A percentile compares a stretch with the other conserved stretches of the same genome.
Evolutionary conservation across 108 stramenopile species (phyloP).

Genomic region (Cyclotella cryptica): DNA sequence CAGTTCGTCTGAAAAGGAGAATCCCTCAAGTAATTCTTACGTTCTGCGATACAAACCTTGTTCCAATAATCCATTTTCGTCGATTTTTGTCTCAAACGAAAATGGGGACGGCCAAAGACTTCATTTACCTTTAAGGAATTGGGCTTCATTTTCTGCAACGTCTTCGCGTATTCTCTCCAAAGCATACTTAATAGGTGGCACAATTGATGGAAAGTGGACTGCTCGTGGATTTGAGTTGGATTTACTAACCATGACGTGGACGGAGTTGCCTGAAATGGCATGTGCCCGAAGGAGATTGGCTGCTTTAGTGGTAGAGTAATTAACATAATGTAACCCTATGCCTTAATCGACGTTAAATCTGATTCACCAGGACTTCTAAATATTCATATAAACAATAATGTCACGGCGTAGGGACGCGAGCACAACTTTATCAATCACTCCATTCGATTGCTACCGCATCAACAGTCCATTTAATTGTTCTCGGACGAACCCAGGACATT

Average conservation of each 20-base stretch:
- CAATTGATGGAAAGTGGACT: conserved; percentile 50
- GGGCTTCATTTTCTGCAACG: conserved; percentile 40
- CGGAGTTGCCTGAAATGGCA: conserved; percentile 33
- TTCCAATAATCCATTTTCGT: conserved; percentile 19
- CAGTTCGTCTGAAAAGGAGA: neutral
- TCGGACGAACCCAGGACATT: conserved; percentile 87
- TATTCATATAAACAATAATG: neutral
- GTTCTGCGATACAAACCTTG: conserved; percentile 35
- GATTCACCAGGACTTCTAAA: too few relatives aligned
- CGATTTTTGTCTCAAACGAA: conserved; percentile 10
- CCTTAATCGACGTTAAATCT: too few relatives aligned
- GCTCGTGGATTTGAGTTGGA: conserved; percentile 40
- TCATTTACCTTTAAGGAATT: conserved; percentile 27
- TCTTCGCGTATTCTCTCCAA: conserved; percentile 7
- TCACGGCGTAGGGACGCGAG: neutral
- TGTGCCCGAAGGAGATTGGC: conserved; percentile 39
- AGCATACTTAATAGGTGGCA: conserved; percentile 35
- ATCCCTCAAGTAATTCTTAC: neutral
- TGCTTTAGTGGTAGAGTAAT: conserved; percentile 32
- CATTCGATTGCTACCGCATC: conserved; percentile 74
- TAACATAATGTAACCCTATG: neutral
- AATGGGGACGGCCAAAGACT: neutral
- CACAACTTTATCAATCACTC: conserved; percentile 31
- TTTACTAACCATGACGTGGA: conserved; percentile 39
- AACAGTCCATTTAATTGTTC: conserved; percentile 78